Conservation (phyloP, 2,329 filamentous ascomycete genomes). For the Tolypocladium cylindrosporum region DNA sequence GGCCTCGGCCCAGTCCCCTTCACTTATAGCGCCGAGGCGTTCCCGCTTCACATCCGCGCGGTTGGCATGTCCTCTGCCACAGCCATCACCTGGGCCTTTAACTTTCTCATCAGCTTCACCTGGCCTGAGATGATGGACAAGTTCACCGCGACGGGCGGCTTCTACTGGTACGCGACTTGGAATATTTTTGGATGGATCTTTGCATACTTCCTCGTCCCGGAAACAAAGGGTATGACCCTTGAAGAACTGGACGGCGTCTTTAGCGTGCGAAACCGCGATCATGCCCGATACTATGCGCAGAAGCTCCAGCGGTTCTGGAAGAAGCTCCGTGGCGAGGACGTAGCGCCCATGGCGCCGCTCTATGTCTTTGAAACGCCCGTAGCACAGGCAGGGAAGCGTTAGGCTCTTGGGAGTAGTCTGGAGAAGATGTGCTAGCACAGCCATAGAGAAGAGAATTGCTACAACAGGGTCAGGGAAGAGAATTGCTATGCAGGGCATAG, state of each 20-base stretch:
- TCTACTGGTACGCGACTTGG: constrained; percentile 29
- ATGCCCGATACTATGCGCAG: constrained; percentile 17
- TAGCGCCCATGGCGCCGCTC: constrained; percentile 18
- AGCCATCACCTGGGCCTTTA: constrained; percentile 29
- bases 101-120: constrained; percentile 25
- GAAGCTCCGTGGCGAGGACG: constrained; percentile 16
- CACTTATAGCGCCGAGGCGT: constrained; percentile 50
- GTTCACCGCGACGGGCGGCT: constrained; percentile 23
- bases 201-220: constrained; percentile 22
- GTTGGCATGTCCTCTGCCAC: constrained; percentile 42
- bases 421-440: not conserved
- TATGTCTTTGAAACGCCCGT: constrained; percentile 7
- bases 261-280: constrained; percentile 18
- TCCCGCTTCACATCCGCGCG: constrained; percentile 45
- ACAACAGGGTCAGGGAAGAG: not conserved
- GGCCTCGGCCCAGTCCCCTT: constrained; percentile 50
- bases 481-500: not conserved
- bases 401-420: not conserved
- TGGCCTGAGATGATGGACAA: constrained; percentile 15
- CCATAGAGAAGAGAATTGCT: not conserved
- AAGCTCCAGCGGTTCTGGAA: constrained; percentile 24
- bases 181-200: constrained; percentile 22
- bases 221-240: constrained; percentile 23
- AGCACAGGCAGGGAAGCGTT: not conserved
- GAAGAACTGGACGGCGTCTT: constrained; percentile 25